Percentiles rank a stretch among this genome's conserved stretches.
Conservation (phyloP, 495 filamentous ascomycete species). For the Parathielavia appendiculata region DNA sequence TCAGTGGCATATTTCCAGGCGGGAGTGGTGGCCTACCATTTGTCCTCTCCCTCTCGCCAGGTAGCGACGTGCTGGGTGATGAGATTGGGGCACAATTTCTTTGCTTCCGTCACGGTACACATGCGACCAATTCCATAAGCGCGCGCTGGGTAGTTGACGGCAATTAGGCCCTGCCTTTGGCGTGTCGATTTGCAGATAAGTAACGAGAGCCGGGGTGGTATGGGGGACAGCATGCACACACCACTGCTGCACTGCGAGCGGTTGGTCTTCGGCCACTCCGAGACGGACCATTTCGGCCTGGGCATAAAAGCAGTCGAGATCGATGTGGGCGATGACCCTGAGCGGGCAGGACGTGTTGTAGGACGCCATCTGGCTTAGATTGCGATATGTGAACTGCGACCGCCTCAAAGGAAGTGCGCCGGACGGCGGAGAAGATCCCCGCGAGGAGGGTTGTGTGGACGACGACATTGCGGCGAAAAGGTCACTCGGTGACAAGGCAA, state of each 20-base stretch:
- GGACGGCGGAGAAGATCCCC: conserved; percentile 34
- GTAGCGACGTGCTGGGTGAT: conserved; percentile 91
- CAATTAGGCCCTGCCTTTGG: conserved; percentile 72
- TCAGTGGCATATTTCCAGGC: not conserved
- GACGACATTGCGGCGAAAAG: conserved; percentile 24
- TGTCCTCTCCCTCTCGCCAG: conserved; percentile 84
- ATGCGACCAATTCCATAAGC: conserved; percentile 71
- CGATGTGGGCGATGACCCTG: conserved; percentile 83
- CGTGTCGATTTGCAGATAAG: not conserved
- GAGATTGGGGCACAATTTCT: conserved; percentile 78
- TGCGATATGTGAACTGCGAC: conserved; percentile 78
- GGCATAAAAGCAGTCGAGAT: conserved; percentile 97
- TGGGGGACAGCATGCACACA: conserved; percentile 28
- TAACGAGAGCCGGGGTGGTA: not conserved
- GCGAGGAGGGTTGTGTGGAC: conserved; percentile 29
- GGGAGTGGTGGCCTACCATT: conserved; percentile 43
- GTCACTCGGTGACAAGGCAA: not conserved
- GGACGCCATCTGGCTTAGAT: conserved; percentile 68
- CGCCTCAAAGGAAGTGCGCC: conserved; percentile 41
- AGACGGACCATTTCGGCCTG: conserved; percentile 92
- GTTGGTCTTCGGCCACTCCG: conserved; percentile 63
- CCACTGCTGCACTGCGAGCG: conserved; percentile 90
- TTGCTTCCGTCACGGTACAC: conserved; percentile 73
- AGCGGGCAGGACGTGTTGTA: conserved; percentile 70
- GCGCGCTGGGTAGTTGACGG: conserved; percentile 90